These are phyloP conservation scores for Venturiaceae sp. DNA, from an alignment of 2,329 filamentous ascomycete species.

Conservation along the genomic window DNA sequence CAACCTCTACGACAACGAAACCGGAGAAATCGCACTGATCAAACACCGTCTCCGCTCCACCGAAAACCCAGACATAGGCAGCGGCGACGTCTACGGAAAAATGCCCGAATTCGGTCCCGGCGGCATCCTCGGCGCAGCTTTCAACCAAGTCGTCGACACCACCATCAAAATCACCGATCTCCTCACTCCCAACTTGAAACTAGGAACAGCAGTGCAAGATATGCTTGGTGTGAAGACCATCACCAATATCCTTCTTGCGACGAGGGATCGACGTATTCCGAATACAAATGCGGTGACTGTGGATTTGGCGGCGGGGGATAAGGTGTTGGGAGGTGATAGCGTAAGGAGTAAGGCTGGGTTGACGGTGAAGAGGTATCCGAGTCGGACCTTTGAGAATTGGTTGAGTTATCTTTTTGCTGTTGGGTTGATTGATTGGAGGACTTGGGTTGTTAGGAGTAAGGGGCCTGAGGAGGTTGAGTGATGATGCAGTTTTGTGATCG, in stretches of 20 bases:
- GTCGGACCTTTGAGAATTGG: conserved; percentile 19
- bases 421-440: background rate
- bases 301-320: conserved; percentile 12
- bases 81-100: conserved; percentile 23
- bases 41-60: background rate
- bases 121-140: conserved; percentile 13
- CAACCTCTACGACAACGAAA: conserved; percentile 12
- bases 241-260: conserved; percentile 19
- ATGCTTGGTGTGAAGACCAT: conserved; percentile 19
- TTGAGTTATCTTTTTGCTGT: conserved; percentile 1
- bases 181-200: conserved; percentile 13
- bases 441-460: background rate
- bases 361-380: conserved; percentile 19
- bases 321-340: conserved; percentile 10
- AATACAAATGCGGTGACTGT: conserved; percentile 18
- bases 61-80: conserved; percentile 11
- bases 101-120: conserved; percentile 20
- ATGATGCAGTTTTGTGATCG: no score
- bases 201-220: conserved; percentile 19
- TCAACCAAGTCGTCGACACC: conserved; percentile 12
- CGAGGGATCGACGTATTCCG: conserved; percentile 22
- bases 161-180: conserved; percentile 14
- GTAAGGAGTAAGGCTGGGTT: conserved; percentile 13
- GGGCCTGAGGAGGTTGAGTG: background rate
- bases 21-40: conserved; percentile 11